Conservation (phyloP, 2,329 filamentous ascomycete genomes). For the Claviceps fusiformis region DNA sequence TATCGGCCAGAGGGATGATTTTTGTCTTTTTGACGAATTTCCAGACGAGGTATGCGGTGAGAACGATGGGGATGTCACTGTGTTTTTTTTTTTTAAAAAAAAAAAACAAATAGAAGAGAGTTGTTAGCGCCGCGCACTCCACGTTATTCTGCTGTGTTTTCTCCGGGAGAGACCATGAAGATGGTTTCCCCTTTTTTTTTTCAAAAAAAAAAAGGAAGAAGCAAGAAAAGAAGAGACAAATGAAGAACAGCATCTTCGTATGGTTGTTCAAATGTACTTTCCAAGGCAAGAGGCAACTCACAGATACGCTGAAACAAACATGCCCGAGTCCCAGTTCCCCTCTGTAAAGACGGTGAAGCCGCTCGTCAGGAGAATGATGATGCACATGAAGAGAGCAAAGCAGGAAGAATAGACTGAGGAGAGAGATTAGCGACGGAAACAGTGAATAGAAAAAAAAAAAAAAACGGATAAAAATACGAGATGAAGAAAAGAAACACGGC, state of each 20-base stretch:
- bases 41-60: conserved; percentile 45
- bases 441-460: not conserved
- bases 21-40: conserved; percentile 52
- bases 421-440: not conserved
- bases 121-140: too few species aligned
- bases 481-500: too few species aligned
- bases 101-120: too few species aligned
- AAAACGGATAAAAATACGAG: too few species aligned
- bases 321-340: conserved; percentile 42
- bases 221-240: not conserved
- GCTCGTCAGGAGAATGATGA: conserved; percentile 54
- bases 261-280: too few species aligned
- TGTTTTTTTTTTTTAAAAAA: too few species aligned
- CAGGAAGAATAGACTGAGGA: conserved; percentile 44
- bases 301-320: conserved; percentile 50
- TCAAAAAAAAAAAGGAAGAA: too few species aligned
- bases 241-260: too few species aligned
- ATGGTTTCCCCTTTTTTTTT: too few species aligned
- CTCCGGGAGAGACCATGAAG: too few species aligned
- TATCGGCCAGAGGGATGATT: conserved; percentile 32
- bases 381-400: conserved; percentile 42
- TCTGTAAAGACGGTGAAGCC: conserved; percentile 51
- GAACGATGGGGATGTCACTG: conserved; percentile 47
- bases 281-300: conserved; percentile 30
- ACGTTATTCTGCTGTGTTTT: too few species aligned